These are phyloP conservation scores for Turnera subulata DNA, from an alignment of 345 rosid genomes.

Conservation along the genomic window DNA sequence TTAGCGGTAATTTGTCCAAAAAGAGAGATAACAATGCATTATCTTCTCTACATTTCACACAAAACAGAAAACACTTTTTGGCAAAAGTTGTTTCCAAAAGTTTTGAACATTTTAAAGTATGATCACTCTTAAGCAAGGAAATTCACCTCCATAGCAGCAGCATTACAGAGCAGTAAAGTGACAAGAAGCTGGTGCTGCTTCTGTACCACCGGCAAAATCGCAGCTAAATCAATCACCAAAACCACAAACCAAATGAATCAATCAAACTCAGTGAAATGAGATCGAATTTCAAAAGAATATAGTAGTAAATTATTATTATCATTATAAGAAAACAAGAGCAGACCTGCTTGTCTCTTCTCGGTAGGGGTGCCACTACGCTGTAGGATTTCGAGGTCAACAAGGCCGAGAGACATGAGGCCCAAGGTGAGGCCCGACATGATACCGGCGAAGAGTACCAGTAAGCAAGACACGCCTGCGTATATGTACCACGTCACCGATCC, in stretches of 20 bases:
- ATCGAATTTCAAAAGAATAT: too few species aligned
- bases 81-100: too few species aligned
- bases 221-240: constrained; percentile 37
- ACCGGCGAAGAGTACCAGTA: constrained; percentile 90
- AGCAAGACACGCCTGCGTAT: constrained; percentile 71
- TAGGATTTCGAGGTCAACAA: constrained; percentile 90
- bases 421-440: constrained; percentile 96
- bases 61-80: too few species aligned
- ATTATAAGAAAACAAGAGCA: neutral
- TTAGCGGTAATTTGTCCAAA: neutral
- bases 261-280: neutral
- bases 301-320: neutral
- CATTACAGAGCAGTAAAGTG: constrained; percentile 87
- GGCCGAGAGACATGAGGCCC: constrained; percentile 98
- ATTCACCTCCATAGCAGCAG: constrained; percentile 85
- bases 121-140: too few species aligned
- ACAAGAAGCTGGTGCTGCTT: constrained; percentile 97
- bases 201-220: constrained; percentile 80
- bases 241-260: neutral
- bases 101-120: too few species aligned
- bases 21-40: too few species aligned
- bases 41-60: too few species aligned
- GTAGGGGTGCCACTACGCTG: constrained; percentile 80
- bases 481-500: constrained; percentile 56
- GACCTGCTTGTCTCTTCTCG: constrained; percentile 95